Evolutionary conservation across 1,139 yeast genomes (phyloP).

Genomic region (Suhomyces taliae): DNA sequence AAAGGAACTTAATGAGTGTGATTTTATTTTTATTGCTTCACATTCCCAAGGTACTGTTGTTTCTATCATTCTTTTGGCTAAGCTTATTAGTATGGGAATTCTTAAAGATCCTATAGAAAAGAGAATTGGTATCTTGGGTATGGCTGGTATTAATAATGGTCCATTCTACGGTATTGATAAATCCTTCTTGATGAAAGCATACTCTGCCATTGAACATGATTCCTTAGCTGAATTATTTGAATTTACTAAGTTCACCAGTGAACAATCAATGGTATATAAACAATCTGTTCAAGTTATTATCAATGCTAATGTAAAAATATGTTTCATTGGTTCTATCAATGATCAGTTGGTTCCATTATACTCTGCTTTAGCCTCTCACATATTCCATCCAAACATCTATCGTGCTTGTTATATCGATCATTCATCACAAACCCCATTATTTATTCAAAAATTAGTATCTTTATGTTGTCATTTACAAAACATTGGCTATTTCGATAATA

Average conservation of each 20-base stretch:
- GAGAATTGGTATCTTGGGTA: constrained; percentile 73
- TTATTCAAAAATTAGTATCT: constrained; percentile 47
- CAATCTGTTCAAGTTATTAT: constrained; percentile 67
- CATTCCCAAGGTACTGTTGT: constrained; percentile 98
- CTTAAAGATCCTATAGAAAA: constrained; percentile 50
- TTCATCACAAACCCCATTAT: constrained; percentile 45
- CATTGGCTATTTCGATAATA: constrained; percentile 70
- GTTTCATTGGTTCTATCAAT: constrained; percentile 83
- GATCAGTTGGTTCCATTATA: constrained; percentile 93
- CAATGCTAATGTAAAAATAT: constrained; percentile 69
- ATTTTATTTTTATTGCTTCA: constrained; percentile 82
- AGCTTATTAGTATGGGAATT: constrained; percentile 68
- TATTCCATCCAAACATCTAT: constrained; percentile 85
- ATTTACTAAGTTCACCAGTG: constrained; percentile 72
- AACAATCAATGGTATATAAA: constrained; percentile 69
- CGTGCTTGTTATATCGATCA: constrained; percentile 89
- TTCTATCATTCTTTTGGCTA: constrained; percentile 72
- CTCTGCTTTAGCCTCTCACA: constrained; percentile 80
- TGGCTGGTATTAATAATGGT: constrained; percentile 96
- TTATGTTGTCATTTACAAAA: constrained; percentile 55
- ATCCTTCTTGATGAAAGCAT: constrained; percentile 78
- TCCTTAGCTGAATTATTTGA: constrained; percentile 84
- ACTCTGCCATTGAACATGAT: constrained; percentile 85
- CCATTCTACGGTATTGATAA: constrained; percentile 91
- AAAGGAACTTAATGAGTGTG: constrained; percentile 70